Conservation (phyloP, 176 grass and related monocot genomes). For the Carex scoparia region DNA sequence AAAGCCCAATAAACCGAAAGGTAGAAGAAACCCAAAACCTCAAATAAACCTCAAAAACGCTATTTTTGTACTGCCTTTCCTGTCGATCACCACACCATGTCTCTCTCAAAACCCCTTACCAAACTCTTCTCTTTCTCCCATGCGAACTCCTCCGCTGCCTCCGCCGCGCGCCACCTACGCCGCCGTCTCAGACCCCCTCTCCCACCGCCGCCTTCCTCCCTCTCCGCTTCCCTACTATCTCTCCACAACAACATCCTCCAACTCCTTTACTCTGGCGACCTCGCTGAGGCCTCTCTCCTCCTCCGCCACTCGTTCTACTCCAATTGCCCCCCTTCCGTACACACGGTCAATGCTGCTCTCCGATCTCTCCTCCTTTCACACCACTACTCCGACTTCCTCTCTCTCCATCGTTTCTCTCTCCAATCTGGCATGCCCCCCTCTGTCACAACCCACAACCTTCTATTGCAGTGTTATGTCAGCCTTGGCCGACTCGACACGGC, state of each 20-base stretch:
- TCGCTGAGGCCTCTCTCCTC: slow-evolving; percentile 65
- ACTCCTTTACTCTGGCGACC: slow-evolving; percentile 52
- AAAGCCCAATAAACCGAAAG: background rate
- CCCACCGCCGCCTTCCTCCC: slow-evolving; percentile 58
- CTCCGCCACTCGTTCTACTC: slow-evolving; percentile 92
- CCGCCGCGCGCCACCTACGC: slow-evolving; percentile 37
- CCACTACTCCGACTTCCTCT: slow-evolving; percentile 67
- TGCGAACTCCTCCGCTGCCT: slow-evolving; percentile 25
- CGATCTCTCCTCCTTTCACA: slow-evolving; percentile 54
- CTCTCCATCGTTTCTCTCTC: slow-evolving; percentile 78
- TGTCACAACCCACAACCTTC: slow-evolving; percentile 69
- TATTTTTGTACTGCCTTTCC: no score
- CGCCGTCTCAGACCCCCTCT: slow-evolving; percentile 42
- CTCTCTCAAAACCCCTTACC: slow-evolving; percentile 52
- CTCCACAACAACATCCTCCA: slow-evolving; percentile 80
- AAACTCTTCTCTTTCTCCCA: slow-evolving; percentile 55
- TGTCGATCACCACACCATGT: slow-evolving; percentile 24
- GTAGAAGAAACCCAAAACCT: background rate
- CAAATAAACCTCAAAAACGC: background rate
- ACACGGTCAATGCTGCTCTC: slow-evolving; percentile 68
- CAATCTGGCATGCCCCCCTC: slow-evolving; percentile 73
- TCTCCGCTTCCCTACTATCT: slow-evolving; percentile 50
- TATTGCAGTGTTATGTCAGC: slow-evolving; percentile 60
- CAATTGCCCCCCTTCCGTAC: slow-evolving; percentile 79
- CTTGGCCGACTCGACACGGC: slow-evolving; percentile 55